phyloP scores from a whole-genome alignment of 2,329 filamentous ascomycete species.

The Hypoxylon sp. region DNA sequence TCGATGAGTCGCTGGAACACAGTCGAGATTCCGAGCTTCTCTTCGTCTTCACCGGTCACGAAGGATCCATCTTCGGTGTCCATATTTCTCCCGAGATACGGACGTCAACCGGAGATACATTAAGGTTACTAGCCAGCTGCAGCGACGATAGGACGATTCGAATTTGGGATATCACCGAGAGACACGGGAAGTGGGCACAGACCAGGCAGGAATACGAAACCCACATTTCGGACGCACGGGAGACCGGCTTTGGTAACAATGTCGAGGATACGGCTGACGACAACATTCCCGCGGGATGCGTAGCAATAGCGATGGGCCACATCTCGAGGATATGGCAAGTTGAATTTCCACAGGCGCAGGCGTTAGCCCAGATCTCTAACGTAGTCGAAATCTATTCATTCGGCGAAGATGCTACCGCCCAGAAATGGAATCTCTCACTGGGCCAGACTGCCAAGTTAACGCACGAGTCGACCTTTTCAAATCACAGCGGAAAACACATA shows the following conservation, averaged over 20 bases:
- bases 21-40: conserved; percentile 53
- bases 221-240: conserved; percentile 51
- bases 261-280: conserved; percentile 40
- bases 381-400: conserved; percentile 72
- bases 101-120: conserved; percentile 48
- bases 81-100: conserved; percentile 70
- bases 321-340: conserved; percentile 89
- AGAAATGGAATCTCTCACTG: conserved; percentile 72
- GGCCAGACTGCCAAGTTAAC: conserved; percentile 50
- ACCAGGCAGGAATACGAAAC: conserved; percentile 43
- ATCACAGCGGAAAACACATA: conserved; percentile 88
- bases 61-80: conserved; percentile 93
- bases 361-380: conserved; percentile 23
- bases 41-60: conserved; percentile 72
- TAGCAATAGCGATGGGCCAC: conserved; percentile 86
- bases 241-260: conserved; percentile 69
- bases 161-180: conserved; percentile 81
- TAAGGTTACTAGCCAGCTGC: conserved; percentile 83
- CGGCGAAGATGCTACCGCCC: conserved; percentile 82
- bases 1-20: conserved; percentile 34
- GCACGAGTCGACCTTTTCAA: conserved; percentile 64
- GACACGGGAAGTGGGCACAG: conserved; percentile 42
- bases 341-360: conserved; percentile 62
- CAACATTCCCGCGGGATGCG: conserved; percentile 49
- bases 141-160: conserved; percentile 93